A percentile compares a stretch with the other conserved stretches of the same genome.
Evolutionary conservation across 768 basidiomycete genomes (phyloP).

Genomic region (Agrocybe praecox): DNA sequence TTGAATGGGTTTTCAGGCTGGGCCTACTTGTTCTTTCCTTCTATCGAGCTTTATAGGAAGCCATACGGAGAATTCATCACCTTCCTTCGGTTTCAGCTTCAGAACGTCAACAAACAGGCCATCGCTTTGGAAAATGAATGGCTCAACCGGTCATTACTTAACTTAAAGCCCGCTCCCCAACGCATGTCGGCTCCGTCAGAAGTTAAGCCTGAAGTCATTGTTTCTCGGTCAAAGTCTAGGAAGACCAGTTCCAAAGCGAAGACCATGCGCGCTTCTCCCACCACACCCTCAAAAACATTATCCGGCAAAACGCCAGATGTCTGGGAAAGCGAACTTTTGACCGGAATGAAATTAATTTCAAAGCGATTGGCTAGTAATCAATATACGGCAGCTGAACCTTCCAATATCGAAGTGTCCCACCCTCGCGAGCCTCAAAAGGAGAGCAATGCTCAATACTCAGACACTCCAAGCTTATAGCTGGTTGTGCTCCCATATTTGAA

Average conservation of each 20-base stretch:
- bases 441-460: too few species aligned
- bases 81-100: constrained; percentile 32
- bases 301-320: constrained; percentile 3
- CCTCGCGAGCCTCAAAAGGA: too few species aligned
- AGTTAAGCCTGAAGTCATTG: not conserved
- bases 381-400: not conserved
- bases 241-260: not conserved
- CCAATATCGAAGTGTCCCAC: too few species aligned
- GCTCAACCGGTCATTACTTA: constrained; percentile 15
- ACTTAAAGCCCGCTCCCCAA: not conserved
- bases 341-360: not conserved
- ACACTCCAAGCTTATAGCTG: too few species aligned
- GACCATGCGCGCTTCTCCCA: not conserved
- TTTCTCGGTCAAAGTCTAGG: not conserved
- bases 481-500: too few species aligned
- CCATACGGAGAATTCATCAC: constrained; percentile 42
- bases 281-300: not conserved
- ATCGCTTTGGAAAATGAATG: constrained; percentile 14
- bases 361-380: not conserved
- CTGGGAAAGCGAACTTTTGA: constrained; percentile 14
- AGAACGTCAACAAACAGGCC: constrained; percentile 6
- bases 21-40: constrained; percentile 47
- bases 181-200: not conserved
- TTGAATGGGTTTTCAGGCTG: constrained; percentile 38
- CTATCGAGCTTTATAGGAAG: constrained; percentile 42